Evolutionary conservation across 352 stramenopile species (phyloP), one percentile per base, ranked within the genome.

Genomic region (Phytopythium aichiense): DNA sequence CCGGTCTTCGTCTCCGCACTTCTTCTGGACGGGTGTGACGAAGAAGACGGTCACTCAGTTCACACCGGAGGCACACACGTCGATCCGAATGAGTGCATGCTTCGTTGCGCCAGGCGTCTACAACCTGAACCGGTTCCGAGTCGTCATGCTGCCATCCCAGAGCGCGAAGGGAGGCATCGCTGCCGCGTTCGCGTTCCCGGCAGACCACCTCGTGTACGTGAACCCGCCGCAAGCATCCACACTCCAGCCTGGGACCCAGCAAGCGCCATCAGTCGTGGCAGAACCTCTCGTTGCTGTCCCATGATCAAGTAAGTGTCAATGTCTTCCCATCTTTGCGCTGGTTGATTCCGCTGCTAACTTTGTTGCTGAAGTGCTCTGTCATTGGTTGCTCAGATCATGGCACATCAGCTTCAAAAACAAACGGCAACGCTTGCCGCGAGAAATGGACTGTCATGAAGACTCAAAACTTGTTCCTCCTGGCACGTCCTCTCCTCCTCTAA

Each of bases 121-220:
- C 69, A 85, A 95, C 60, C 62, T 95, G 16, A 95, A 95, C 61
- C 83, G 81, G 9, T 89, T 92, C 63, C 81, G 84, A 23, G 81
- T 92, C 48, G 61, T 80, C 4, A 64, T 92, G 42, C 72, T 84
- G 35, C 35, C 79, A 6, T 46, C 61, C 4, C 28, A 18, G 5
- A 16, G 15, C 22, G 38, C 28, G 12, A 22, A 35, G 15, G 28
- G 13, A 22, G 37, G 16, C 23, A 25, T 35, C 25, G 45, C 63
- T n/a, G 52, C 61, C 40, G 68, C 84, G 35, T 89, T 91, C 46
- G 73, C 87, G 63, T 85, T 92, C 43, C 78, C 83, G 37, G 72
- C 87, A n/a, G 78, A 92, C 53, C 87, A 92, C 67, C 70, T 94
- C 2, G 74, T 94, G 30, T 84, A 88, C 55, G 80, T 91, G 28